These are phyloP conservation scores for Canavalia ensiformis DNA, from an alignment of 306 rosid genomes.

Conservation along the genomic window DNA sequence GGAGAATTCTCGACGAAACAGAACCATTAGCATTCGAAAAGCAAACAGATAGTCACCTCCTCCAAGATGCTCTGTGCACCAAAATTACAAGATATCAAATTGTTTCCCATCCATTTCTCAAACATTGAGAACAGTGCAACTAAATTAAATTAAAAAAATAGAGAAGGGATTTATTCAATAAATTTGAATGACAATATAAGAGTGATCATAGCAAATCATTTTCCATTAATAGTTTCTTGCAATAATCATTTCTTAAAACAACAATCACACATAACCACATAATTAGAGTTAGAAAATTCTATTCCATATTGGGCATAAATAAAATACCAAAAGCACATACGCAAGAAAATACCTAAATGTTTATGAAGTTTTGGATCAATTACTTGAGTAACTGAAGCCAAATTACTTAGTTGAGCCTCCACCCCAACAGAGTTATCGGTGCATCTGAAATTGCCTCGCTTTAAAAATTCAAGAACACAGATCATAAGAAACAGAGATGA, in stretches of 20 bases:
- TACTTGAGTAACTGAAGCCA: slow-evolving; percentile 94
- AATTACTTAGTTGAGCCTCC: slow-evolving; percentile 78
- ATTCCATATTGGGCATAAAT: slow-evolving; percentile 42
- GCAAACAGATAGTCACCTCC: slow-evolving; percentile 98
- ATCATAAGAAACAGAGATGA: slow-evolving; percentile 57
- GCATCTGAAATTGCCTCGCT: slow-evolving; percentile 99
- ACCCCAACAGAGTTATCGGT: slow-evolving; percentile 89
- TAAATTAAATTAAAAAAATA: slow-evolving; percentile 9
- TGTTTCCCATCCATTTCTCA: slow-evolving; percentile 45
- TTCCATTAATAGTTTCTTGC: slow-evolving; percentile 27
- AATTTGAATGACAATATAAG: slow-evolving; percentile 14
- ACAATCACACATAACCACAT: slow-evolving; percentile 11
- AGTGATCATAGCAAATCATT: background rate
- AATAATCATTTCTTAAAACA: slow-evolving; percentile 41
- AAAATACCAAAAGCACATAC: slow-evolving; percentile 34
- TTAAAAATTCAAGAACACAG: slow-evolving; percentile 54
- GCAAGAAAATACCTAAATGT: slow-evolving; percentile 79
- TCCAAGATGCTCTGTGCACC: slow-evolving; percentile 86
- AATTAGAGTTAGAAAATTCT: slow-evolving; percentile 10
- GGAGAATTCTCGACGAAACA: slow-evolving; percentile 97
- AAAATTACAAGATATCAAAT: slow-evolving; percentile 47
- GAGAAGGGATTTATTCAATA: slow-evolving; percentile 24
- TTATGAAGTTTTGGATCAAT: slow-evolving; percentile 98
- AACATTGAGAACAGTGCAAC: slow-evolving; percentile 39
- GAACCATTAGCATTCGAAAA: slow-evolving; percentile 99